phyloP scores from a whole-genome alignment of 495 filamentous ascomycete species.

The Aspergillus diversus region DNA sequence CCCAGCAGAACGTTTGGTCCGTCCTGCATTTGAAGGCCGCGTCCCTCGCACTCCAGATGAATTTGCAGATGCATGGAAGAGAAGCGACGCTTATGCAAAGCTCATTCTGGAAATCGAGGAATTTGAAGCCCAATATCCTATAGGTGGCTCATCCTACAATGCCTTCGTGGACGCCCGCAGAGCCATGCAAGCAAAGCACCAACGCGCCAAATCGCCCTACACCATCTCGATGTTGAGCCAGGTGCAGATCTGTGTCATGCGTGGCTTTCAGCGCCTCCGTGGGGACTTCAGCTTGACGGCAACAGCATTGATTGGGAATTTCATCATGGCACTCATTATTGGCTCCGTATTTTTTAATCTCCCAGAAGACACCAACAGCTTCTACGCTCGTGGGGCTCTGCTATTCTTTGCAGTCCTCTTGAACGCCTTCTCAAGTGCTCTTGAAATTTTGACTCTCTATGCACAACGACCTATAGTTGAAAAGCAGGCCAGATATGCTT shows the following conservation, averaged over 20 bases:
- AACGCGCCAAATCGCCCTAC: constrained; percentile 33
- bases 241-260: constrained; percentile 45
- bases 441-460: constrained; percentile 61
- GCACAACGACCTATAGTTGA: constrained; percentile 61
- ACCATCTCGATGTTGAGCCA: constrained; percentile 41
- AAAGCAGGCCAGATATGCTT: constrained; percentile 61
- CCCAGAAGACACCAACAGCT: constrained; percentile 57
- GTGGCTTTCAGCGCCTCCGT: constrained; percentile 57
- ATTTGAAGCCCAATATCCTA: constrained; percentile 41
- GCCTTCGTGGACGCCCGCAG: constrained; percentile 41
- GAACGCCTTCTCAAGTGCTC: constrained; percentile 51
- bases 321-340: constrained; percentile 76
- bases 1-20: constrained; percentile 59
- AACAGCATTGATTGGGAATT: constrained; percentile 70
- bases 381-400: constrained; percentile 73
- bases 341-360: constrained; percentile 83
- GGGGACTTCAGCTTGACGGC: constrained; percentile 73
- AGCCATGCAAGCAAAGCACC: constrained; percentile 44
- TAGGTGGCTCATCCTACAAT: constrained; percentile 26
- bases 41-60: constrained; percentile 72
- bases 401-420: constrained; percentile 85
- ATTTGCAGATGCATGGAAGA: constrained; percentile 61
- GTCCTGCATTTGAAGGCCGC: constrained; percentile 58
- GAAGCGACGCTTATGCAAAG: constrained; percentile 49
- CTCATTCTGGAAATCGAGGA: constrained; percentile 51